A percentile compares a stretch with the other conserved stretches of the same genome.
Evolutionary conservation across 2,329 filamentous ascomycete genomes (phyloP).

Genomic region (Paecilomyces dactylethromorphus): DNA sequence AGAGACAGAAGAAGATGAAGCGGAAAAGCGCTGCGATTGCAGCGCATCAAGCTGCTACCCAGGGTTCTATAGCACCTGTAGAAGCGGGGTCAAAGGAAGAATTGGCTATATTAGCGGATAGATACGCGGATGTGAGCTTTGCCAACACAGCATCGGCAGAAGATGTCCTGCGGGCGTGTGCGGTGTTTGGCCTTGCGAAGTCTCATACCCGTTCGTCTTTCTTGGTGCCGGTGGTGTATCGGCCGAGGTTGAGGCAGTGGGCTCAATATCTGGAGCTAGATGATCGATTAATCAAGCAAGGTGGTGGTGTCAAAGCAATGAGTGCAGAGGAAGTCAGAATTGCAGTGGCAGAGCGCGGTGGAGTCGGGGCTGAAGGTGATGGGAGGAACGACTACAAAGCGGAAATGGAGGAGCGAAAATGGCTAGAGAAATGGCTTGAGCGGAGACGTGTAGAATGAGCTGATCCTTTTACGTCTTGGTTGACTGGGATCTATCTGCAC

Average conservation of each 20-base stretch:
- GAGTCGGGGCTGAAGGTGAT: slow-evolving; percentile 23
- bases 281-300: slow-evolving; percentile 59
- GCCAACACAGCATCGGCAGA: slow-evolving; percentile 12
- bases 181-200: slow-evolving; percentile 25
- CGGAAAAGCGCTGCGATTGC: slow-evolving; percentile 21
- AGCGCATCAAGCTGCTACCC: slow-evolving; percentile 12
- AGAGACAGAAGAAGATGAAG: slow-evolving; percentile 48
- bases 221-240: slow-evolving; percentile 41
- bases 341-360: slow-evolving; percentile 64
- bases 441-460: slow-evolving; percentile 4
- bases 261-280: slow-evolving; percentile 63
- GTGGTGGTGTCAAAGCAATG: slow-evolving; percentile 56
- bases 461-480: background rate
- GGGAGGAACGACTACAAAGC: slow-evolving; percentile 13
- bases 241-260: slow-evolving; percentile 45
- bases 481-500: background rate
- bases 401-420: slow-evolving; percentile 25
- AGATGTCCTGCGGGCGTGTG: slow-evolving; percentile 27
- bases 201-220: slow-evolving; percentile 37
- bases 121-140: slow-evolving; percentile 15
- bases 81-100: slow-evolving; percentile 14
- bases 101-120: slow-evolving; percentile 22
- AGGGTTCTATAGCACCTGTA: slow-evolving; percentile 10
- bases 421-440: slow-evolving; percentile 31
- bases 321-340: slow-evolving; percentile 59